A percentile compares a stretch with the other conserved stretches of the same genome.
Conservation (phyloP, 352 stramenopile species). For the Pilasporangium apinafurcum region DNA sequence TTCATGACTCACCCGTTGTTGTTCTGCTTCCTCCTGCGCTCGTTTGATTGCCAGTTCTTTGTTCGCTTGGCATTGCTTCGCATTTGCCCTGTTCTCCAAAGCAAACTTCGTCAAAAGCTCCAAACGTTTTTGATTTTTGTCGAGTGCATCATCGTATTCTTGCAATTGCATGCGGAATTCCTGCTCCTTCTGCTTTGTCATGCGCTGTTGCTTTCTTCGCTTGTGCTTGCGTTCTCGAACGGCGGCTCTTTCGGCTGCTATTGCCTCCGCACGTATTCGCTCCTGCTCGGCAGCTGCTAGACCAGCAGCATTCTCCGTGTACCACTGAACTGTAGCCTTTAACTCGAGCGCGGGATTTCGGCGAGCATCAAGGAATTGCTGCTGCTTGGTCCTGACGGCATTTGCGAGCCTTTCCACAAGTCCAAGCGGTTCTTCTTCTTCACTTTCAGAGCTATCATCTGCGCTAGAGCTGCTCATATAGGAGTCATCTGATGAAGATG, state of each 20-base stretch:
- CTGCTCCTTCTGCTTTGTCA: conserved; percentile 39
- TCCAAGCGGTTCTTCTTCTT: conserved; percentile 18
- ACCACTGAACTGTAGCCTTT: conserved; percentile 32
- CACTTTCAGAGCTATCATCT: conserved; percentile 27
- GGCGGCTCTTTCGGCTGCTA: conserved; percentile 20
- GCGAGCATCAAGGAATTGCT: conserved; percentile 28
- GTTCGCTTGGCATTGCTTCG: conserved; percentile 11
- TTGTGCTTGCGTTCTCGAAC: conserved; percentile 36
- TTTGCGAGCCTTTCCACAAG: conserved; percentile 15
- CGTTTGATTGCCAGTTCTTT: neutral
- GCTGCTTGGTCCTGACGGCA: conserved; percentile 25
- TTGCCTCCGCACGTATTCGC: conserved; percentile 5
- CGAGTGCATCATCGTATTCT: conserved; percentile 30
- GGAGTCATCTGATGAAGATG: conserved; percentile 9
- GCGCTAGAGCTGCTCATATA: conserved; percentile 15
- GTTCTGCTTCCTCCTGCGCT: conserved; percentile 1
- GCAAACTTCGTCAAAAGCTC: conserved; percentile 40
- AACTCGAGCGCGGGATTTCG: conserved; percentile 44
- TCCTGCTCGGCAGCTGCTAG: conserved; percentile 17
- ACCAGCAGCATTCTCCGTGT: conserved; percentile 27
- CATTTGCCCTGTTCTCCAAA: conserved; percentile 20
- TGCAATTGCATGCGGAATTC: conserved; percentile 40
- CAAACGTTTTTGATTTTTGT: conserved; percentile 36
- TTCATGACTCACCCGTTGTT: neutral
- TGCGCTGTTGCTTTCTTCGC: conserved; percentile 27